These are phyloP conservation scores for Solioccasus polychromus DNA, from an alignment of 768 basidiomycete genomes.

Conservation along the genomic window DNA sequence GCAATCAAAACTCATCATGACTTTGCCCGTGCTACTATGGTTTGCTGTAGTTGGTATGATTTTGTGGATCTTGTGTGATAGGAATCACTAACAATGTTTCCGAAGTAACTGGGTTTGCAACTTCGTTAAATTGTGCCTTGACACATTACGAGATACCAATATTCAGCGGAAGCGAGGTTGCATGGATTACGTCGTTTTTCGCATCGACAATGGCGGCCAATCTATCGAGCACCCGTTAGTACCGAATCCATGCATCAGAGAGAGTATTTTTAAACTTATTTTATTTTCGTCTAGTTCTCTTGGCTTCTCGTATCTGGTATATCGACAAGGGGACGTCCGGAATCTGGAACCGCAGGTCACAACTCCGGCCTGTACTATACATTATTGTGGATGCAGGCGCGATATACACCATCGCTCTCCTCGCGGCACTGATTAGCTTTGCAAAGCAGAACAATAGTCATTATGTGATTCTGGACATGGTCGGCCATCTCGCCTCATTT, in stretches of 20 bases:
- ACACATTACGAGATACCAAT: constrained; percentile 11
- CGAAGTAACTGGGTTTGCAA: constrained; percentile 13
- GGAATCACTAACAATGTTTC: not conserved
- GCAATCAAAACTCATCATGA: constrained; percentile 26
- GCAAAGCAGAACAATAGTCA: constrained; percentile 6
- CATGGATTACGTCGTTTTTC: constrained; percentile 9
- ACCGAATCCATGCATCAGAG: too few relatives aligned
- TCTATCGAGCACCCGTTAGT: constrained; percentile 9
- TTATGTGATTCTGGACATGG: constrained; percentile 13
- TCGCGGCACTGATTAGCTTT: too few relatives aligned
- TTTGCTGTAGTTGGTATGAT: too few relatives aligned
- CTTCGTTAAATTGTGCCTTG: constrained; percentile 16
- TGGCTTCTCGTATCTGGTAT: constrained; percentile 9
- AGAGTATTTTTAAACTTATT: too few relatives aligned
- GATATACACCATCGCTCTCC: constrained; percentile 8
- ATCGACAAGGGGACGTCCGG: not conserved
- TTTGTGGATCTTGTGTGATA: too few relatives aligned
- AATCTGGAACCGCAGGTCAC: not conserved
- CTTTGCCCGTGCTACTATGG: constrained; percentile 31
- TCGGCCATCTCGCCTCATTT: not conserved
- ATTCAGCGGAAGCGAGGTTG: constrained; percentile 14
- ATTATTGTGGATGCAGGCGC: constrained; percentile 8
- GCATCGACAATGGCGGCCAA: constrained; percentile 4
- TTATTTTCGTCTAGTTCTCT: too few relatives aligned
- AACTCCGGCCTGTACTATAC: too few relatives aligned